Evolutionary conservation across 192 early-diverging fungal species (phyloP), one percentile per base, ranked within the genome.

Genomic region (Spizellomyces sp.): DNA sequence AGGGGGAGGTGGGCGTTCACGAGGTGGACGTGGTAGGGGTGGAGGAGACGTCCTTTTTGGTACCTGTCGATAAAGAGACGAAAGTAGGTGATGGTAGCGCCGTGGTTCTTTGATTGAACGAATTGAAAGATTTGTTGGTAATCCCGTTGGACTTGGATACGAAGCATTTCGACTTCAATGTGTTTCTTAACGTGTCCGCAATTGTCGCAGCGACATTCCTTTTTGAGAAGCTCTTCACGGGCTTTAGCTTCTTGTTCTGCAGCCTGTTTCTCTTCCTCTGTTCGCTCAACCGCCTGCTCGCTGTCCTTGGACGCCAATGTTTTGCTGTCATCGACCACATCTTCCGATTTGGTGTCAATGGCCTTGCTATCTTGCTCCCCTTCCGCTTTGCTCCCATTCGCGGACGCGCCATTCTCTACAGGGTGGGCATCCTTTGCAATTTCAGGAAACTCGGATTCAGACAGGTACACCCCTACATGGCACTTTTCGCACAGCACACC

Each of bases 401-500:
- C 64, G 10, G 22, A 45, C 36, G 45, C 63, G 4, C 9, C 44
- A 45, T 71, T 63, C 9, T 10, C 42, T 36, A 36, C 27, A 36
- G 27, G 27, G 80, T 83, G 10, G 78, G 83, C 77, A 79, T 81
- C 46, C 84, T 80, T 46, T 0, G 70, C 48, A 9, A 22, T 42
- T 14, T 48, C 48, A 12, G 57, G 41, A 42, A 64, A 65, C 41
- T 75, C 67, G 46, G 5, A 21, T 42, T 69, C 74, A 48, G 45
- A 19, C 21, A 75, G 44, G 55, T 59, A 70, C 8, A 75, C 68
- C n/a, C 74, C 74, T 2, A 12, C 48, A 60, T 75, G 76, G 78
- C 90, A 91, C 60, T 75, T 55, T 42, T 67, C 62, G 80, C 90
- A 91, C 55, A 88, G 79, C 50, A 90, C 83, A 17, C 90, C 88